Evolutionary conservation across 2,329 filamentous ascomycete species (phyloP), one percentile per base, ranked within the genome.

Genomic region (Escovopsis sp.): DNA sequence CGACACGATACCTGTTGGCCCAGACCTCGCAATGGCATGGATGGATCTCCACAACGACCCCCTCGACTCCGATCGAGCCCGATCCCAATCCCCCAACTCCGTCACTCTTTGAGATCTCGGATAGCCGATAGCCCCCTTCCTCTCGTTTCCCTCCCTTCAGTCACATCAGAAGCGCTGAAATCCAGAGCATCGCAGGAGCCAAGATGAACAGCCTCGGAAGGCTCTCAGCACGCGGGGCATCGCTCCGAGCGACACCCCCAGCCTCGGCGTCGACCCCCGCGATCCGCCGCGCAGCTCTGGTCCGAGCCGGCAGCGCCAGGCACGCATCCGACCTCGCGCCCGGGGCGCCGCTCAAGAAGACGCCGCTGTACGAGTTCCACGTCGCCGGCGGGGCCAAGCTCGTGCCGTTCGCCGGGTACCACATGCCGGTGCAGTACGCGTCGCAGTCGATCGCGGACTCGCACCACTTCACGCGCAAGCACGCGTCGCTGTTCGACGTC

Each of bases 401-500:
- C 77, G 89, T 95, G 39, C 84, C 86, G n/a, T 98, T 95, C 63
- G 89, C 84, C 48, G 87, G 86, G 50, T 94, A 81, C 66, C 71
- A 76, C 52, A 95, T 98, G 86, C 91, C 91, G 7, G 79, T 98
- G 36, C 83, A 91, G 61, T 98, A 96, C 67, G 64, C 71, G 30
- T 74, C 79, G 50, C 71, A 84, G 50, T 80, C 81, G 51, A 81
- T 95, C 48, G 72, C 76, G 50, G 84, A 87, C 46, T 94, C 86
- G 40, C 91, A 96, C 68, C 72, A 79, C 53, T 95, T 89, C 72
- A 96, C 91, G 13, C 79, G 91, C 42, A 72, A 78, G 52, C 83
- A 88, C 62, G 83, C 85, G 44, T 94, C 87, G 48, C 67, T 98
- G 48, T 98, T 98, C 57, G 91, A 98, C 62, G 91, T 96, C 42